phyloP scores from a whole-genome alignment of 805 yeast genomes.

The Candida peoriensis region DNA sequence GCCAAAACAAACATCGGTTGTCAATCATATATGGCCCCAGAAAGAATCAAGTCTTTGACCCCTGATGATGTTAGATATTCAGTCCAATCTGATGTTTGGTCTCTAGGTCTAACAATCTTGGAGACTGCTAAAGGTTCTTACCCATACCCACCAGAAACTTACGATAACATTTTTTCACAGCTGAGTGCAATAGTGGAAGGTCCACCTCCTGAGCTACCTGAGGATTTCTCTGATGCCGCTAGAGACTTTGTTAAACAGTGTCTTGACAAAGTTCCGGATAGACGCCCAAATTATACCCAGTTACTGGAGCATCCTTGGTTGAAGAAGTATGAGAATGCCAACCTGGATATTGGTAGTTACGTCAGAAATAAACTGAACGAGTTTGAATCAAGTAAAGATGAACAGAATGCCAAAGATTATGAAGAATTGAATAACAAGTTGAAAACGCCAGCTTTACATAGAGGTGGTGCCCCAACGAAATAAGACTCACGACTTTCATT shows the following conservation, averaged over 20 bases:
- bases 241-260: slow-evolving; percentile 74
- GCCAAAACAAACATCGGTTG: slow-evolving; percentile 97
- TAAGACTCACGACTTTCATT: too few relatives aligned
- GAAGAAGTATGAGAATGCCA: slow-evolving; percentile 39
- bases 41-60: slow-evolving; percentile 70
- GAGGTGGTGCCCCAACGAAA: slow-evolving; percentile 23
- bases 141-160: slow-evolving; percentile 96
- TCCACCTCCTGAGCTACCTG: slow-evolving; percentile 77
- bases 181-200: slow-evolving; percentile 96
- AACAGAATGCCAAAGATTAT: slow-evolving; percentile 16
- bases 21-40: slow-evolving; percentile 99
- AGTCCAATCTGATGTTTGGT: slow-evolving; percentile 95
- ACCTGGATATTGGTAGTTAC: slow-evolving; percentile 31
- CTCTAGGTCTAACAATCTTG: slow-evolving; percentile 77
- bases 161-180: slow-evolving; percentile 85
- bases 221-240: slow-evolving; percentile 67
- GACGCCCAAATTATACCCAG: slow-evolving; percentile 75
- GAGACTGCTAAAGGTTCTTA: slow-evolving; percentile 89
- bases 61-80: slow-evolving; percentile 81
- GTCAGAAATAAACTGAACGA: slow-evolving; percentile 32
- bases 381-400: slow-evolving; percentile 16
- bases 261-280: slow-evolving; percentile 72
- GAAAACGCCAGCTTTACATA: slow-evolving; percentile 28
- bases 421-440: slow-evolving; percentile 22
- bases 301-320: slow-evolving; percentile 86